Conservation (phyloP, 257 asterid species). For the Nicotiana knightiana region DNA sequence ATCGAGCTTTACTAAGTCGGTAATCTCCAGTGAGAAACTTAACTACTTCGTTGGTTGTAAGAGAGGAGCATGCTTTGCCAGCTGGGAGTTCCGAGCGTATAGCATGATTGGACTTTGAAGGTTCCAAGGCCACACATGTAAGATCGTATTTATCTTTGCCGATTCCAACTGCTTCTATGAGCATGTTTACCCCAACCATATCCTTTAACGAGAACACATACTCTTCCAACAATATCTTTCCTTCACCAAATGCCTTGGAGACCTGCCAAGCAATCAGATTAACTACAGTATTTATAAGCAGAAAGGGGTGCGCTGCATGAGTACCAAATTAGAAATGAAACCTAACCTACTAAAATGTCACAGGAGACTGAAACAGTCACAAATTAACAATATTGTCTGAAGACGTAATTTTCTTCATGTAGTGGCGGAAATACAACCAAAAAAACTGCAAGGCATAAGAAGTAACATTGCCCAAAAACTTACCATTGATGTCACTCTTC, state of each 20-base stretch:
- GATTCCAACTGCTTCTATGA: slow-evolving; percentile 65
- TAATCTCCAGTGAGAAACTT: slow-evolving; percentile 63
- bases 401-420: neutral
- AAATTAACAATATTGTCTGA: neutral
- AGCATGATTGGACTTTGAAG: slow-evolving; percentile 37
- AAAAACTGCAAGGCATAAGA: neutral
- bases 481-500: neutral
- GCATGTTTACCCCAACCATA: slow-evolving; percentile 43
- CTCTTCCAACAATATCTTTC: slow-evolving; percentile 41
- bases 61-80: slow-evolving; percentile 68
- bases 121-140: slow-evolving; percentile 46
- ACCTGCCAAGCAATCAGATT: slow-evolving; percentile 35
- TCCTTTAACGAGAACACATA: slow-evolving; percentile 48
- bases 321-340: slow-evolving; percentile 5
- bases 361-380: neutral
- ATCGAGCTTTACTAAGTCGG: slow-evolving; percentile 71
- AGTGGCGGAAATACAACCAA: neutral
- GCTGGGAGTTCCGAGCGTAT: slow-evolving; percentile 58
- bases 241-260: slow-evolving; percentile 41
- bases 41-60: slow-evolving; percentile 50
- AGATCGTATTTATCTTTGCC: slow-evolving; percentile 60
- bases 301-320: neutral
- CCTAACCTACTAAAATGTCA: neutral
- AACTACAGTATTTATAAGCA: neutral
- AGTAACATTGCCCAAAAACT: neutral